Percentiles rank a stretch among this genome's conserved stretches.
phyloP scores from a whole-genome alignment of 2,329 filamentous ascomycete genomes.

The Alternaria sp. region DNA sequence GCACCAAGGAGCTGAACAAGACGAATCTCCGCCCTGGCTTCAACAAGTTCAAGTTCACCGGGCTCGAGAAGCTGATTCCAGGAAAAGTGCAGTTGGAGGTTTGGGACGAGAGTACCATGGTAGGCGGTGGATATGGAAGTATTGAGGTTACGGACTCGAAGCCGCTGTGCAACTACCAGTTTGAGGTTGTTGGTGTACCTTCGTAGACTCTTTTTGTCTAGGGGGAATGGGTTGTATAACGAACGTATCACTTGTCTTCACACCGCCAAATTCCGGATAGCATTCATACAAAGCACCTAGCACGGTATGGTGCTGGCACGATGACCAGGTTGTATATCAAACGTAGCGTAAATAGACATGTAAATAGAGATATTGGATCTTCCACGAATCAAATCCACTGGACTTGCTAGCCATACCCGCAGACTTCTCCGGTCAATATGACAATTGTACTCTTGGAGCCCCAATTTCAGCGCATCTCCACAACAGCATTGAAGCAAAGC shows the following conservation, averaged over 20 bases:
- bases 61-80: constrained; percentile 13
- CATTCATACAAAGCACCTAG: too few relatives aligned
- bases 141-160: constrained; percentile 15
- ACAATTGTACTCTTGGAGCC: background rate
- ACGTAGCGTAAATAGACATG: background rate
- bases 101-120: constrained; percentile 33
- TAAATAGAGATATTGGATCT: background rate
- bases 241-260: too few relatives aligned
- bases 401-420: background rate
- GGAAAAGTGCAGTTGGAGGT: constrained; percentile 39
- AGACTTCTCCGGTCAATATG: too few relatives aligned
- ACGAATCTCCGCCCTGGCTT: constrained; percentile 21
- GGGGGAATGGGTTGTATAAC: too few relatives aligned
- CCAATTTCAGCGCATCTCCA: background rate
- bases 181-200: constrained; percentile 7
- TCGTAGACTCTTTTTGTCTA: background rate
- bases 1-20: constrained; percentile 25
- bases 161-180: constrained; percentile 28
- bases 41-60: constrained; percentile 34
- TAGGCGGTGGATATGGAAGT: constrained; percentile 27
- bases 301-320: too few relatives aligned
- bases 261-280: too few relatives aligned
- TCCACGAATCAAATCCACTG: background rate
- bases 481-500: background rate
- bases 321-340: too few relatives aligned